These are phyloP conservation scores for Conoideocrella luteorostrata DNA, from an alignment of 2,329 filamentous ascomycete genomes.

Conservation along the genomic window DNA sequence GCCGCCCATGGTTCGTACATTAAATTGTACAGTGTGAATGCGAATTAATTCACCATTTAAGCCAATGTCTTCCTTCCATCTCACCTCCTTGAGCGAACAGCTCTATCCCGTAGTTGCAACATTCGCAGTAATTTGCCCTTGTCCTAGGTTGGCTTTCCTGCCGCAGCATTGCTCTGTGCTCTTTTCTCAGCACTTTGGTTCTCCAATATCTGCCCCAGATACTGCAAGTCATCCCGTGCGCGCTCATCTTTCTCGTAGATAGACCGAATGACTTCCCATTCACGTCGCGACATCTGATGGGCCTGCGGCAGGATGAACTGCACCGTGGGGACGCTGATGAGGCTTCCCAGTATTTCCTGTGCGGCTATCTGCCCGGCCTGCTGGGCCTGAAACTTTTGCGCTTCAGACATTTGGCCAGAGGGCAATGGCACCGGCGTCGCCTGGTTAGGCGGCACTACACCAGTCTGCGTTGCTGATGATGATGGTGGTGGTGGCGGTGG, in stretches of 20 bases:
- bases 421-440: slow-evolving; percentile 9
- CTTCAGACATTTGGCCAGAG: slow-evolving; percentile 20
- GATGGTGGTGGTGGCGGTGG: slow-evolving; percentile 9
- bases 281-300: slow-evolving; percentile 59
- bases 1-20: no score
- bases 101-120: no score
- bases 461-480: slow-evolving; percentile 9
- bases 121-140: not conserved
- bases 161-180: slow-evolving; percentile 6
- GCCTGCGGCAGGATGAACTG: slow-evolving; percentile 64
- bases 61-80: not conserved
- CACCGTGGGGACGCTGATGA: slow-evolving; percentile 59
- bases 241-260: slow-evolving; percentile 61
- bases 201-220: slow-evolving; percentile 50
- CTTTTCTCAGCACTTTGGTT: slow-evolving; percentile 31
- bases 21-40: no score
- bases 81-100: no score
- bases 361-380: slow-evolving; percentile 51
- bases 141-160: slow-evolving; percentile 4
- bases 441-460: not conserved
- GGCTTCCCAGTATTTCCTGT: slow-evolving; percentile 55
- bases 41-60: not conserved
- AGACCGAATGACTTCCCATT: slow-evolving; percentile 66
- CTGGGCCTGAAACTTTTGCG: slow-evolving; percentile 36
- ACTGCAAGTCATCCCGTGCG: slow-evolving; percentile 55